These are phyloP conservation scores for Nigrospora sphaerica DNA, from an alignment of 2,329 filamentous ascomycete species.

Conservation along the genomic window DNA sequence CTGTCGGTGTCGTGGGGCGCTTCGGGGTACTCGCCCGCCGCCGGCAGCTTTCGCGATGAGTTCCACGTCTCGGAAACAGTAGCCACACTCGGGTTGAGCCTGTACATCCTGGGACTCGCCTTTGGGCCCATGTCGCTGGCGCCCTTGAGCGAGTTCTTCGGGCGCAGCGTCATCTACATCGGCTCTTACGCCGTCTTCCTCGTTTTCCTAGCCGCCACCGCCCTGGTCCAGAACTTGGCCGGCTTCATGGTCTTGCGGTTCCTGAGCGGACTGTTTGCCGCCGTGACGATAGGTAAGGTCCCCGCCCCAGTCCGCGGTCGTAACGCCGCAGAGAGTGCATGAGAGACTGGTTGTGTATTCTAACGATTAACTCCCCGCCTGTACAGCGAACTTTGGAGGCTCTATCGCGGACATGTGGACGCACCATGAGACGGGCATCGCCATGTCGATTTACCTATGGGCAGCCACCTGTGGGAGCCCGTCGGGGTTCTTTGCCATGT, in stretches of 20 bases:
- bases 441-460: constrained; percentile 29
- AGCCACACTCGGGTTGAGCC: constrained; percentile 34
- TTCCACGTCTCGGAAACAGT: constrained; percentile 31
- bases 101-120: constrained; percentile 38
- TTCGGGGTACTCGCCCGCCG: constrained; percentile 37
- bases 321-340: no score
- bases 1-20: constrained; percentile 33
- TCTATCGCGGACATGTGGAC: constrained; percentile 37
- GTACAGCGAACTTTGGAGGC: constrained; percentile 29
- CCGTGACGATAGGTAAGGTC: constrained; percentile 20
- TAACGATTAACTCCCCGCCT: neutral
- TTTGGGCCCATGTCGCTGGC: constrained; percentile 25
- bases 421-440: constrained; percentile 30
- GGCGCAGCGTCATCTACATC: constrained; percentile 33
- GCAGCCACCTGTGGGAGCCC: constrained; percentile 37
- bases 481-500: constrained; percentile 36
- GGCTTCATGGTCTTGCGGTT: constrained; percentile 34
- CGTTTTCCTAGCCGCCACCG: constrained; percentile 32
- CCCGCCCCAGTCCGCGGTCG: no score
- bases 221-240: constrained; percentile 30
- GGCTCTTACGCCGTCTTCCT: constrained; percentile 33
- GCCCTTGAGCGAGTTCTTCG: constrained; percentile 31
- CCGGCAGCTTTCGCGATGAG: constrained; percentile 30
- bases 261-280: constrained; percentile 35
- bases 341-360: neutral